These are phyloP conservation scores for Mycocentrospora acerina DNA, from an alignment of 2,329 filamentous ascomycete genomes.

Conservation along the genomic window DNA sequence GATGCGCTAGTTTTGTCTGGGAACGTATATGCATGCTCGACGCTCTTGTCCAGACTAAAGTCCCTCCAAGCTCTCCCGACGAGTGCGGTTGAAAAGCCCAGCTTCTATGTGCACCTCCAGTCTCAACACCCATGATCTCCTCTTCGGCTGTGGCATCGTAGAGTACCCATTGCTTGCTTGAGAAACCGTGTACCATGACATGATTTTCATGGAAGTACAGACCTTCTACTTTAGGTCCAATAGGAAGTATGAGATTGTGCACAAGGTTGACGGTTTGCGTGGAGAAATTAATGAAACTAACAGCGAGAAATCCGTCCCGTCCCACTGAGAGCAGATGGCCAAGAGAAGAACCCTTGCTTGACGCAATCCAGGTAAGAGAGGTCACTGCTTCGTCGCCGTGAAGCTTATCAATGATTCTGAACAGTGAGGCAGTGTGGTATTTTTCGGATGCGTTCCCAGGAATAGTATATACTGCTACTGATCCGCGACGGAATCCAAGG, in stretches of 20 bases:
- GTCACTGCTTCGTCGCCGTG: conserved; percentile 69
- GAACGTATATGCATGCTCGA: conserved; percentile 52
- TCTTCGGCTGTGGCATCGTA: conserved; percentile 74
- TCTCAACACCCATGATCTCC: conserved; percentile 72
- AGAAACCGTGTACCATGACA: conserved; percentile 78
- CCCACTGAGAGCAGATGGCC: conserved; percentile 69
- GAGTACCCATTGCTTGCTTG: conserved; percentile 74
- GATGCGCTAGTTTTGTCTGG: conserved; percentile 45
- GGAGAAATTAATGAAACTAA: conserved; percentile 51
- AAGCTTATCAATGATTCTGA: conserved; percentile 22
- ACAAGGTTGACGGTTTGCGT: conserved; percentile 47
- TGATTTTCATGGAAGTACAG: conserved; percentile 59
- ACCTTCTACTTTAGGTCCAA: conserved; percentile 76
- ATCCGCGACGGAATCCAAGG: conserved; percentile 59
- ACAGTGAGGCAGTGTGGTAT: conserved; percentile 8
- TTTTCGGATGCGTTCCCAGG: conserved; percentile 4
- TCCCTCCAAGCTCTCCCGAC: conserved; percentile 41
- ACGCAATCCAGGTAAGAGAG: conserved; percentile 50
- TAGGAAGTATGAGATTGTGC: conserved; percentile 68
- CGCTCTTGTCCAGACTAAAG: conserved; percentile 75
- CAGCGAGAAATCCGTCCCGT: conserved; percentile 73
- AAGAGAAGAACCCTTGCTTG: conserved; percentile 38
- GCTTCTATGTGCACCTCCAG: conserved; percentile 79
- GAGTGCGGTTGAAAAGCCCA: conserved; percentile 60
- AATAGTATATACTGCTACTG: conserved; percentile 51